Evolutionary conservation across 1,284 basidiomycete genomes (phyloP), one percentile per base, ranked within the genome.

Genomic region (Microbotryum saponariae): DNA sequence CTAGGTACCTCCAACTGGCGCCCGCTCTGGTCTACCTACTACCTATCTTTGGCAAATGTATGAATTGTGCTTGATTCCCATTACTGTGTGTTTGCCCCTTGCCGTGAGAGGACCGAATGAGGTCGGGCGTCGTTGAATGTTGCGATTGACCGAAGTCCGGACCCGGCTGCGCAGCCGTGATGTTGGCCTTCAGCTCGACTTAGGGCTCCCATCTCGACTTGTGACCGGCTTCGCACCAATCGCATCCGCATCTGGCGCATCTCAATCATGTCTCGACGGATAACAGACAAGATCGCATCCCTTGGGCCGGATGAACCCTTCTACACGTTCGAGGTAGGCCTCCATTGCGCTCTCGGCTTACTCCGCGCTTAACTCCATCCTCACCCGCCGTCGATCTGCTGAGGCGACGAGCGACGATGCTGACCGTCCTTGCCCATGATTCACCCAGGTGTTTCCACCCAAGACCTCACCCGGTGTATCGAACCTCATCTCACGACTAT

Each of bases 401-500:
- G 29, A 21, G 31, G 12, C 37, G 37, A 42, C 37, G 37, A 42
- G 6, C 16, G 37, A 18, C 37, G 1, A 42, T 42, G 16, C 12
- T 42, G 16, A 42, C 31, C 60, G 21, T 6, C 46, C 29, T 14
- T 23, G 21, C 27, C 18, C 31, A 12, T 46, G 31, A 31, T 31
- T 9, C 6, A 31, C 1, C 31, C 51, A 69, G 68, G 65, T 71
- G 53, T 73, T 73, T 58, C 72, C 69, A 12, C 63, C 72, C 48
- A 65, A 69, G 54, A 70, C 64, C 10, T 52, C 56, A 37, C 68
- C 92, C 88, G 91, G 91, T 70, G 79, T 94, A 33, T 89, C 93
- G 84, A 97, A 97, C 76, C 79, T 97, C 33, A 80, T 91, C 64
- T 94, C 97, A 77, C 91, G 94, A 73, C 94, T 97, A 78, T 92